A percentile compares a stretch with the other conserved stretches of the same genome.
These are phyloP conservation scores for Nemania sp. DNA, from an alignment of 2,329 filamentous ascomycete genomes.

Conservation along the genomic window DNA sequence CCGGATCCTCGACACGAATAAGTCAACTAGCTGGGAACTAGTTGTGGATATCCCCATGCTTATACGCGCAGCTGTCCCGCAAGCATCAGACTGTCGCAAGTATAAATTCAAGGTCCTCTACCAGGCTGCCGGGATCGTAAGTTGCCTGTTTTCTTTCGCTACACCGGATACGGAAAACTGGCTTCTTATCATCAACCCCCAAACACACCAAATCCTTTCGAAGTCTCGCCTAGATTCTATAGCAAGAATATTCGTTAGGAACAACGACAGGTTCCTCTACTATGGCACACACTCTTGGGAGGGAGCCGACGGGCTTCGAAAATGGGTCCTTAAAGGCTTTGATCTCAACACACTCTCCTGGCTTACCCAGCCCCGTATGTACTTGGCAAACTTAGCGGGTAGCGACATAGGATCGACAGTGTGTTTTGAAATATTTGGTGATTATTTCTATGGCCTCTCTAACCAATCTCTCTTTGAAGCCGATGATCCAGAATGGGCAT, in stretches of 20 bases:
- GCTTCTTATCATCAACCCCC: conserved; percentile 65
- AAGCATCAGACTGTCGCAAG: conserved; percentile 51
- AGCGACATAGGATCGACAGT: conserved; percentile 74
- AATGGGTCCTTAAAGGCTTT: conserved; percentile 72
- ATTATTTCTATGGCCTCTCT: conserved; percentile 76
- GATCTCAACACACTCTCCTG: conserved; percentile 58
- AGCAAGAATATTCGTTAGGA: conserved; percentile 74
- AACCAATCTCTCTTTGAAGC: conserved; percentile 72
- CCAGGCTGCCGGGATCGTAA: conserved; percentile 67
- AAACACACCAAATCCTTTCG: conserved; percentile 56
- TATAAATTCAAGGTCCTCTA: conserved; percentile 68
- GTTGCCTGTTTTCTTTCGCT: conserved; percentile 65
- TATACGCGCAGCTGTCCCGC: conserved; percentile 53
- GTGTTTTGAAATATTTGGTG: conserved; percentile 77
- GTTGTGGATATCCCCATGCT: conserved; percentile 65
- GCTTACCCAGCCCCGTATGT: conserved; percentile 57
- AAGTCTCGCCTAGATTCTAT: conserved; percentile 58
- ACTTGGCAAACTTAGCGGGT: conserved; percentile 70
- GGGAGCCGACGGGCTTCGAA: conserved; percentile 65
- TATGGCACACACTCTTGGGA: conserved; percentile 72
- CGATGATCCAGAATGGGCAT: conserved; percentile 74
- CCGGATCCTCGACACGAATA: conserved; percentile 69
- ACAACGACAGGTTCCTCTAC: conserved; percentile 70
- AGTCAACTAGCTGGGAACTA: conserved; percentile 61
- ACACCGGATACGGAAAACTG: conserved; percentile 57